Conservation (phyloP, 805 yeast species). For the Lipomyces spencermartinsiae region DNA sequence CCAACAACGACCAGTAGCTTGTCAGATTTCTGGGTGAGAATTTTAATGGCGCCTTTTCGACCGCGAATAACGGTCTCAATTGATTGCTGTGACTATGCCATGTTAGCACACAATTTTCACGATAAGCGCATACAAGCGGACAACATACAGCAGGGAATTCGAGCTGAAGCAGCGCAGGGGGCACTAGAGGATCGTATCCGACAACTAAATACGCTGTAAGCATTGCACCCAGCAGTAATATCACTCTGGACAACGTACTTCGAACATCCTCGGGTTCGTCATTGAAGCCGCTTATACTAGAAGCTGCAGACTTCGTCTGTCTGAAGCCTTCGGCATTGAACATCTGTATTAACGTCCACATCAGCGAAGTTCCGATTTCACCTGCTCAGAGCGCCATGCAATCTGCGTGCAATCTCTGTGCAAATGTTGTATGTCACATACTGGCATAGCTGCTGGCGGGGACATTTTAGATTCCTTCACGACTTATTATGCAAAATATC, state of each 20-base stretch:
- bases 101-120: slow-evolving; percentile 40
- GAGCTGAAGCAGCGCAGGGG: slow-evolving; percentile 88
- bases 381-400: background rate
- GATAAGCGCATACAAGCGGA: slow-evolving; percentile 33
- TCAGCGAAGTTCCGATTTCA: background rate
- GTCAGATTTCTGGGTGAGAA: slow-evolving; percentile 79
- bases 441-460: slow-evolving; percentile 3
- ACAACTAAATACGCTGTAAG: slow-evolving; percentile 20
- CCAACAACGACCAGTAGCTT: slow-evolving; percentile 88
- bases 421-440: background rate
- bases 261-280: slow-evolving; percentile 42
- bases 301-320: slow-evolving; percentile 22
- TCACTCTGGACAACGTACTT: slow-evolving; percentile 26
- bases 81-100: slow-evolving; percentile 23
- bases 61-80: slow-evolving; percentile 70
- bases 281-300: slow-evolving; percentile 28
- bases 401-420: background rate
- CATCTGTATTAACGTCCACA: slow-evolving; percentile 22
- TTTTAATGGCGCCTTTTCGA: slow-evolving; percentile 76
- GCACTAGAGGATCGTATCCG: slow-evolving; percentile 92
- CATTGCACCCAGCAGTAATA: background rate
- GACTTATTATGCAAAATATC: background rate
- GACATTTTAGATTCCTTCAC: background rate
- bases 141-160: slow-evolving; percentile 63
- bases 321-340: slow-evolving; percentile 30